phyloP scores from a whole-genome alignment of 176 grass and related monocot species.

The Miscanthus lutarioriparius region DNA sequence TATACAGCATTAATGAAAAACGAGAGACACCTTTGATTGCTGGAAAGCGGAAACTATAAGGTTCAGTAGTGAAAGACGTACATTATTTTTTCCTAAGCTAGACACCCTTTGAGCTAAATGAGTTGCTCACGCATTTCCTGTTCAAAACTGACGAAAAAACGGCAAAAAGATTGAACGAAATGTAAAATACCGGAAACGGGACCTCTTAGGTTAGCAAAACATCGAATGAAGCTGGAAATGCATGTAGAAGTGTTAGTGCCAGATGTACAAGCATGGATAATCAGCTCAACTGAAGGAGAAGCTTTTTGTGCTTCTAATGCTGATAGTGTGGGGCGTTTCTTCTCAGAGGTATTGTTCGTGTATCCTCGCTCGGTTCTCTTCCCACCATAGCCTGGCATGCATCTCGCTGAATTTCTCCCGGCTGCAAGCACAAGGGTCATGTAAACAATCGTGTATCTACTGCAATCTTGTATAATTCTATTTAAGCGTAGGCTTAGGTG shows the following conservation, averaged over 20 bases:
- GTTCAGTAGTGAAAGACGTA: not conserved
- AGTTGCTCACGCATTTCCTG: conserved; percentile 25
- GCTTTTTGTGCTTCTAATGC: no score
- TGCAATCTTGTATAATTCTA: not conserved
- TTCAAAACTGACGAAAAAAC: conserved; percentile 7
- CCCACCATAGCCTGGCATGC: conserved; percentile 96
- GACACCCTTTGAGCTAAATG: not conserved
- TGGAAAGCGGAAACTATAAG: not conserved
- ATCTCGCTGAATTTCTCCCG: conserved; percentile 95
- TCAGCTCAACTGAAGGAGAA: not conserved
- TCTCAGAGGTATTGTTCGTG: conserved; percentile 89
- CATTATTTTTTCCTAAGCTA: conserved; percentile 29
- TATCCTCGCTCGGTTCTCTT: conserved; percentile 88
- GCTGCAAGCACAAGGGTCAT: conserved; percentile 41
- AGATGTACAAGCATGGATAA: conserved; percentile 48
- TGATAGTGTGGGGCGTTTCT: not conserved
- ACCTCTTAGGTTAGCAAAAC: conserved; percentile 29
- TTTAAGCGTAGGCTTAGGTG: not conserved
- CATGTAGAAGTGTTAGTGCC: conserved; percentile 26
- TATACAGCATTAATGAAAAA: not conserved
- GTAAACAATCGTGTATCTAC: not conserved
- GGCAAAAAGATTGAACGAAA: not conserved
- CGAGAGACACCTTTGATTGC: not conserved
- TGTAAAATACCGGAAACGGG: not conserved
- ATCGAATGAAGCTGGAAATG: not conserved